A percentile compares a stretch with the other conserved stretches of the same genome.
These are phyloP conservation scores for Chrysopogon serrulatus DNA, from an alignment of 176 grass and related monocot genomes.

Conservation along the genomic window DNA sequence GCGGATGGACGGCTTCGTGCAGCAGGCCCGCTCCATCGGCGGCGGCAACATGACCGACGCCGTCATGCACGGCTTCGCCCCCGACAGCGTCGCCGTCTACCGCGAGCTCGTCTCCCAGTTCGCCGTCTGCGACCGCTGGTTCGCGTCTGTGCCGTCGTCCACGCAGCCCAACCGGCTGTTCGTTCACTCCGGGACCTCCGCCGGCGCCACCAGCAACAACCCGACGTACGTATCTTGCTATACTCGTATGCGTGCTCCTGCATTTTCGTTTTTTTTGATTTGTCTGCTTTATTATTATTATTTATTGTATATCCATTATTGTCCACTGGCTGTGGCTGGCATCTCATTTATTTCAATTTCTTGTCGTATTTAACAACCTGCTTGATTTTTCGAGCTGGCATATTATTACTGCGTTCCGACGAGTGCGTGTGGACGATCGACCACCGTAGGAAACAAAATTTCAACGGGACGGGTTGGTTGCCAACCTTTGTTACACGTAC, in stretches of 20 bases:
- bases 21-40: slow-evolving; percentile 62
- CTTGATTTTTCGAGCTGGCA: too few species aligned
- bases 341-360: too few species aligned
- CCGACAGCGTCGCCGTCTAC: slow-evolving; percentile 84
- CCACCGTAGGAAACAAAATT: background rate
- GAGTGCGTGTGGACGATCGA: background rate
- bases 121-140: slow-evolving; percentile 93
- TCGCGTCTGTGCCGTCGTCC: slow-evolving; percentile 84
- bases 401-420: background rate
- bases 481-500: background rate
- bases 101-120: slow-evolving; percentile 71
- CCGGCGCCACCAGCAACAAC: slow-evolving; percentile 84
- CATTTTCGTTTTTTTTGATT: too few species aligned
- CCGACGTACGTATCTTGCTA: slow-evolving; percentile 44
- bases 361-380: too few species aligned
- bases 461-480: background rate
- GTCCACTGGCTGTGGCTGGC: too few species aligned
- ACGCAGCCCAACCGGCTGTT: slow-evolving; percentile 93
- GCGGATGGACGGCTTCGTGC: slow-evolving; percentile 80
- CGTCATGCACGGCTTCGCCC: slow-evolving; percentile 86
- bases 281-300: too few species aligned
- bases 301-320: too few species aligned
- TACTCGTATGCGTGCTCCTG: too few species aligned
- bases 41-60: slow-evolving; percentile 58
- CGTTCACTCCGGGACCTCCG: slow-evolving; percentile 86